These are phyloP conservation scores for Raphanus sativus DNA, from an alignment of 345 rosid genomes.

Conservation along the genomic window DNA sequence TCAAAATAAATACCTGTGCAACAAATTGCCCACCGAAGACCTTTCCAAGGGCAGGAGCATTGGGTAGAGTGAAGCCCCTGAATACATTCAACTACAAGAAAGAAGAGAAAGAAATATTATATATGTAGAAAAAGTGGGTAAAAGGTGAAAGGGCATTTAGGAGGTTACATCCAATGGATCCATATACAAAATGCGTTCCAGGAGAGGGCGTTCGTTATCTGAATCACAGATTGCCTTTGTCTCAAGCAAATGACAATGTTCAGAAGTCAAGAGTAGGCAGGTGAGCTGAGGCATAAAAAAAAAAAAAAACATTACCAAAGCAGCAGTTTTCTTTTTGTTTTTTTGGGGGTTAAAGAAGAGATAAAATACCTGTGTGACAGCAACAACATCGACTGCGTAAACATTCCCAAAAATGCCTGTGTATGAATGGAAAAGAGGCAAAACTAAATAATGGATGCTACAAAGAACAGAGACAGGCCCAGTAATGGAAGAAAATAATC, in stretches of 20 bases:
- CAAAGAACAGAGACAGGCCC: background rate
- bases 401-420: conserved; percentile 53
- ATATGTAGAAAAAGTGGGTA: background rate
- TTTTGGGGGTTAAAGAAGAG: background rate
- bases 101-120: background rate
- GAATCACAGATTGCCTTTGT: conserved; percentile 64
- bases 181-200: conserved; percentile 69
- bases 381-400: conserved; percentile 72
- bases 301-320: conserved; percentile 2
- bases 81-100: conserved; percentile 71
- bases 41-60: conserved; percentile 83
- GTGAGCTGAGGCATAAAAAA: conserved; percentile 50
- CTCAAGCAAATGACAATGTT: conserved; percentile 58
- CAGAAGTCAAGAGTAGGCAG: conserved; percentile 68
- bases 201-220: conserved; percentile 54
- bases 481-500: conserved; percentile 22
- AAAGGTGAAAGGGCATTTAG: background rate
- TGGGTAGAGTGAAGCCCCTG: conserved; percentile 74
- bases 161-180: conserved; percentile 74
- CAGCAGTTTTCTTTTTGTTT: background rate
- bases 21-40: conserved; percentile 91
- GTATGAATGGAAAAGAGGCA: conserved; percentile 6
- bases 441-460: background rate
- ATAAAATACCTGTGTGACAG: conserved; percentile 60
- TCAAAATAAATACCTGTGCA: conserved; percentile 64